Percentiles rank a stretch among this genome's conserved stretches.
These are phyloP conservation scores for Mrakia frigida DNA, from an alignment of 768 basidiomycete genomes.

Conservation along the genomic window DNA sequence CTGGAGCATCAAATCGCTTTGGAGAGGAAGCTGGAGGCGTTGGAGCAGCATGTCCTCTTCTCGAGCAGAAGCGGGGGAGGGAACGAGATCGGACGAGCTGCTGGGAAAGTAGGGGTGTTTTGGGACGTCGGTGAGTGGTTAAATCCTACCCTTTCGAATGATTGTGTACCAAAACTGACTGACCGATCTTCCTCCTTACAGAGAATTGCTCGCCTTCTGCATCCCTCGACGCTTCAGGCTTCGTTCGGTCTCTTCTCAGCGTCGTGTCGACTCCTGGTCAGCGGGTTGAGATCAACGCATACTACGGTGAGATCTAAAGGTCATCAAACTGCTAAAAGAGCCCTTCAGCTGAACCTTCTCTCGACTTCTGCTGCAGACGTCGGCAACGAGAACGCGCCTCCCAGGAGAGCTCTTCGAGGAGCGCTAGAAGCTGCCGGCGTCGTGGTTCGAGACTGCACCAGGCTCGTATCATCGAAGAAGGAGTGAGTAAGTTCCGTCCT, in stretches of 20 bases:
- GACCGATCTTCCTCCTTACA: background rate
- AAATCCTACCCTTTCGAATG: no score
- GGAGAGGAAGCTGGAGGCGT: no score
- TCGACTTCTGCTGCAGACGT: background rate
- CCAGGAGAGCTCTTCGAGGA: background rate
- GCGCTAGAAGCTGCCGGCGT: background rate
- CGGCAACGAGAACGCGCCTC: background rate
- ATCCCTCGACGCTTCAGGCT: background rate
- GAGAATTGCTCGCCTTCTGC: background rate
- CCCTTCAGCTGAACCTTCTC: background rate
- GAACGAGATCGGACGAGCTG: no score
- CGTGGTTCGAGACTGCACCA: background rate
- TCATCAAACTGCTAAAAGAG: no score
- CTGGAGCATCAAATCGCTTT: no score
- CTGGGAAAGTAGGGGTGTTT: background rate
- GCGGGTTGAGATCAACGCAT: background rate
- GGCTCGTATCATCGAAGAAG: no score
- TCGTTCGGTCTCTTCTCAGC: background rate
- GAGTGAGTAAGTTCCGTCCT: no score
- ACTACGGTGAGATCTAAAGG: background rate
- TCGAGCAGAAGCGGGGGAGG: no score
- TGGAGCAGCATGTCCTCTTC: no score
- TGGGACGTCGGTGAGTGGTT: constrained; percentile 2
- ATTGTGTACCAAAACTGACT: no score
- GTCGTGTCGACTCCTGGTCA: background rate